Base-by-base conservation (phyloP, 2,329 filamentous ascomycete genomes). In the Aspergillus jensenii region DNA sequence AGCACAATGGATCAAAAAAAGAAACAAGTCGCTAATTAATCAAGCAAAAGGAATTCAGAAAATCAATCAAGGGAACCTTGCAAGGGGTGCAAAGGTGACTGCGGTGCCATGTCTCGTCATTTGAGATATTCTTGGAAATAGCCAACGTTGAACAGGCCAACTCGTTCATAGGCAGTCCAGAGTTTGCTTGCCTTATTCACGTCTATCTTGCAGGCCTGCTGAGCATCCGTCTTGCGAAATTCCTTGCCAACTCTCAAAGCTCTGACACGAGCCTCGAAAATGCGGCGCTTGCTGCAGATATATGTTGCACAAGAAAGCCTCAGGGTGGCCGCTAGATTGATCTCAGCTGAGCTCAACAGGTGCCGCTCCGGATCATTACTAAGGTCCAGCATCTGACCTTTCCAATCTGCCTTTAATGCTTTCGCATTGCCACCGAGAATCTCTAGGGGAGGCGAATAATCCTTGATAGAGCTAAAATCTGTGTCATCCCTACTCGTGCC, bases 201-300 rank as follows among this genome's bases (percentile, higher is more conserved):
- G 68, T 98, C 93, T 63, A 97, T 96, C 80, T 96, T 96, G 83
- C 91, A 96, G n/a, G 91, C 91, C 73, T 96, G 90, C 74, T 98
- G 93, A 5, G 92, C 91, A 71, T 96, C 91, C 1, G 93, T 98
- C 83, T 96, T 96, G 73, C 91, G 88, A 74, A 96, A 97, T 68
- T 93, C 90, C 75, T 96, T 95, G 71, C 84, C 84, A 37, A 85
- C 86, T 56, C 79, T 76, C 39, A 86, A 78, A 2, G 87, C 84
- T 59, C 89, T 84, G 35, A 93, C 83, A 41, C 90, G 86, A 50
- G 87, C 86, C 55, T 88, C 81, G 73, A 98, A 98, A 70, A 98
- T 93, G 59, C 92, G 88, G 58, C 93, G 88, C 82, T 97, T 98
- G 80, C 90, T 95, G 59, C 90, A 93, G 23, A 98, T 82, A 70